Base-by-base conservation (phyloP, 2,329 filamentous ascomycete genomes). In the Phyllosticta paracitricarpa region DNA sequence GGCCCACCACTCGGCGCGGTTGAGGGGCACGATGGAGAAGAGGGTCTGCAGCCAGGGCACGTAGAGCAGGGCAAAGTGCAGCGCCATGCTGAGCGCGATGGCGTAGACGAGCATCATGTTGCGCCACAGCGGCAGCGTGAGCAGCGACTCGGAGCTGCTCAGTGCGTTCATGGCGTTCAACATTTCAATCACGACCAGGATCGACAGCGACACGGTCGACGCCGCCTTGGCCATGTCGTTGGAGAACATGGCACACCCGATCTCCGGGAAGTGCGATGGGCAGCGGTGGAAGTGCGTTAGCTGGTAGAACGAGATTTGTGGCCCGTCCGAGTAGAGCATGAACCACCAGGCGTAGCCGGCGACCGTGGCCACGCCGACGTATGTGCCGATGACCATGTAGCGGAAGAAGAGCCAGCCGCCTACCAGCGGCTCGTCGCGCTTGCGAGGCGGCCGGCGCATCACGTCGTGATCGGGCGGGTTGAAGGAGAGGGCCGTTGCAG, bases 281-380 rank as follows among this genome's bases (percentile, higher is more conserved):
- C 94, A 99, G 72, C 87, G 87, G 79, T 99, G 94, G 86, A 97
- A 99, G 78, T 95, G 89, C 25, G 88, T 80, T 66, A 99, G 81
- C 73, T 99, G 90, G 74, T 83, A 88, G 79, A 97, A 96, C 65
- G 81, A 86, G 76, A 99, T 96, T 74, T 96, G 89, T 25, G 94
- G 94, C 0, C 94, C 94, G 66, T 87, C 85, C 8, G 86, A 78
- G 78, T 97, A 93, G 81, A 89, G 96, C 88, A 99, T 92, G 81
- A 97, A 99, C 90, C 91, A 99, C 94, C 94, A 99, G n/a, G 91
- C 93, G 72, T 99, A 99, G 54, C 95, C 94, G 70, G 88, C 91
- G 22, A 99, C 95, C 3, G 94, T 99, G 59, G 94, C 94, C 51
- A 91, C 81, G 72, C 94, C 94, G 62, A 99, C 94, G 66, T 99